Base-by-base conservation (phyloP, 345 rosid genomes). In the Nasturtium officinale region DNA sequence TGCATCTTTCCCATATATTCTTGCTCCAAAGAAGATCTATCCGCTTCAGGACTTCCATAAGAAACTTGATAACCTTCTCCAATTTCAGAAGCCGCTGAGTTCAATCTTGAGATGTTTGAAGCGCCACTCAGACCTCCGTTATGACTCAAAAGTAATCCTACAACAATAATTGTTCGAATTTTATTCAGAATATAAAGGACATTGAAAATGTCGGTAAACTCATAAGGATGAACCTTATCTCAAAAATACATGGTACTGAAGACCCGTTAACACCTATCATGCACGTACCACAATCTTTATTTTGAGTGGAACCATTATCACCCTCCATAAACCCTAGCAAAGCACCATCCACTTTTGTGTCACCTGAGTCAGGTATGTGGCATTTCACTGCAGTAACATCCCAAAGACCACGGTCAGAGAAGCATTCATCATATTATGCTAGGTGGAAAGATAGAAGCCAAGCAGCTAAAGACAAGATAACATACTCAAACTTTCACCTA, bases 401-500 rank as follows among this genome's bases (percentile, higher is more conserved):
- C 33, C 53, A 47, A 40, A 56, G 35, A 40, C 59, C 32, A 69
- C 42, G 52, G 61, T 61, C 64, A 72, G 11, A 60, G 56, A 65
- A 17, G 67, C 56, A 57, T 16, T 65, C 12, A 0, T 42, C 23
- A 28, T 7, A 67, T 17, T 28, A 13, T 40, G 21, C 21, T 20
- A 68, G 64, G 35, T 16, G 29, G 28, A 38, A 71, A 32, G 65
- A 45, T 25, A 48, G 51, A 72, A 18, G 54, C 62, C 30, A 65
- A 61, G 42, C 47, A 56, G 57, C 58, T 26, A 48, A 56, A 18
- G 52, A 75, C 9, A 47, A 18, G 28, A 57, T 20, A 56, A 5
- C 38, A 72, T 82, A 90, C 89, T 85, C 57, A 78, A 26, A 66
- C 67, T 79, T 62, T 82, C 88, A 43, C 67, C 70, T 7, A 81